Conservation (phyloP, 805 yeast species). For the Teunomyces lycoperdinae region DNA sequence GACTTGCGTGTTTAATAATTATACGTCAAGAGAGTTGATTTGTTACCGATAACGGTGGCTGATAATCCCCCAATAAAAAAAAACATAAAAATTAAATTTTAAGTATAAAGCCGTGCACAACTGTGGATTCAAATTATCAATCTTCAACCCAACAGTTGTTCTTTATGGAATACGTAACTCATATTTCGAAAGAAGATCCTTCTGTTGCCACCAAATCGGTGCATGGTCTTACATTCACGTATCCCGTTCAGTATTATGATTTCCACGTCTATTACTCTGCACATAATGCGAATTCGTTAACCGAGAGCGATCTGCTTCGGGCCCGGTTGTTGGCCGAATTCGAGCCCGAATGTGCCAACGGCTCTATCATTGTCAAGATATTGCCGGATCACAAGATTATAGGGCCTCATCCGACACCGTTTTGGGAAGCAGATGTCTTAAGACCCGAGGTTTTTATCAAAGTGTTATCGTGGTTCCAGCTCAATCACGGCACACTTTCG, state of each 20-base stretch:
- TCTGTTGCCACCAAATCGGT: constrained; percentile 17
- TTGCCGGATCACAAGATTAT: constrained; percentile 24
- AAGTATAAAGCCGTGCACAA: background rate
- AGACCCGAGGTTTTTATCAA: constrained; percentile 27
- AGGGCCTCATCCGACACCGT: constrained; percentile 32
- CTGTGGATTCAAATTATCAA: background rate
- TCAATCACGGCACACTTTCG: constrained; percentile 28
- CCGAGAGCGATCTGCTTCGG: constrained; percentile 21
- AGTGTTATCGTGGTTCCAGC: constrained; percentile 29
- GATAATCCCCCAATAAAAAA: too few relatives aligned
- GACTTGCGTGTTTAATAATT: constrained; percentile 48
- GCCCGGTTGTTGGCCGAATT: constrained; percentile 22
- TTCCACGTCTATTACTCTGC: constrained; percentile 32
- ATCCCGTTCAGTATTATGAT: constrained; percentile 30
- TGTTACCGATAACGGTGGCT: too few relatives aligned
- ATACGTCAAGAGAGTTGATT: background rate
- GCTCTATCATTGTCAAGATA: constrained; percentile 27
- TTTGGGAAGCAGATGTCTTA: constrained; percentile 35
- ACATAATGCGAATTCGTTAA: constrained; percentile 11
- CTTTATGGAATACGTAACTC: constrained; percentile 28
- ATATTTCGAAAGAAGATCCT: constrained; percentile 13
- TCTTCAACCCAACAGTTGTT: background rate
- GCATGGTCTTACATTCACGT: constrained; percentile 16
- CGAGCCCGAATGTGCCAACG: constrained; percentile 20
- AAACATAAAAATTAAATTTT: too few relatives aligned